Evolutionary conservation across 371 early-diverging fungal species (phyloP).

Genomic region (Mucor plumbeus): DNA sequence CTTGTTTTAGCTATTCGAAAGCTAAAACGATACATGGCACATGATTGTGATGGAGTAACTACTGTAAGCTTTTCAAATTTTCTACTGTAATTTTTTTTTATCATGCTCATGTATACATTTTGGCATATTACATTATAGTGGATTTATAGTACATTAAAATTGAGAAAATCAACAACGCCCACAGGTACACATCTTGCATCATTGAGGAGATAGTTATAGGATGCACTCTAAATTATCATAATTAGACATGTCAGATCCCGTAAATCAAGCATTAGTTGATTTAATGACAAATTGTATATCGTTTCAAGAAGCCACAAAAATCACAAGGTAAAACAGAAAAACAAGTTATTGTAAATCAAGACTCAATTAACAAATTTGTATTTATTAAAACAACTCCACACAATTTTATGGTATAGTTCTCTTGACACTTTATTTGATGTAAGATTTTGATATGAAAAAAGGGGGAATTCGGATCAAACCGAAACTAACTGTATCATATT

Average conservation of each 20-base stretch:
- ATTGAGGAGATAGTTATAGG: not conserved
- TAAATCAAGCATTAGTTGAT: slow-evolving; percentile 36
- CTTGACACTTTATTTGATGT: slow-evolving; percentile 26
- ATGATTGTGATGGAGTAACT: not conserved
- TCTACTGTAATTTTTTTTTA: not conserved
- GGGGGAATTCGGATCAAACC: slow-evolving; percentile 1
- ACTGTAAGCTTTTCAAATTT: not conserved
- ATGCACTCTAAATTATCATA: slow-evolving; percentile 1
- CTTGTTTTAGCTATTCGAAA: slow-evolving; percentile 29
- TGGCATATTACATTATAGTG: slow-evolving; percentile 12
- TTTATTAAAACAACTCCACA: slow-evolving; percentile 8
- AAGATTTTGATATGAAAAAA: not conserved
- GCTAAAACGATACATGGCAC: slow-evolving; percentile 24
- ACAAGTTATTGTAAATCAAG: not conserved
- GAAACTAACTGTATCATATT: not conserved
- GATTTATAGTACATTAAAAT: slow-evolving; percentile 21
- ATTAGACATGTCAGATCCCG: slow-evolving; percentile 32
- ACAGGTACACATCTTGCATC: not conserved
- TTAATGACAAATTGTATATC: slow-evolving; percentile 37
- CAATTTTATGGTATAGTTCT: slow-evolving; percentile 8
- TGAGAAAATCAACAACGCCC: slow-evolving; percentile 15
- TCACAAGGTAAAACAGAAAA: slow-evolving; percentile 30
- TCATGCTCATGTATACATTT: not conserved
- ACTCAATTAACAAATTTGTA: not conserved
- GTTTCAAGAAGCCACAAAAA: slow-evolving; percentile 36